A percentile compares a stretch with the other conserved stretches of the same genome.
Conservation (phyloP, 73 alveolate species). For the Uronychia setigera region DNA sequence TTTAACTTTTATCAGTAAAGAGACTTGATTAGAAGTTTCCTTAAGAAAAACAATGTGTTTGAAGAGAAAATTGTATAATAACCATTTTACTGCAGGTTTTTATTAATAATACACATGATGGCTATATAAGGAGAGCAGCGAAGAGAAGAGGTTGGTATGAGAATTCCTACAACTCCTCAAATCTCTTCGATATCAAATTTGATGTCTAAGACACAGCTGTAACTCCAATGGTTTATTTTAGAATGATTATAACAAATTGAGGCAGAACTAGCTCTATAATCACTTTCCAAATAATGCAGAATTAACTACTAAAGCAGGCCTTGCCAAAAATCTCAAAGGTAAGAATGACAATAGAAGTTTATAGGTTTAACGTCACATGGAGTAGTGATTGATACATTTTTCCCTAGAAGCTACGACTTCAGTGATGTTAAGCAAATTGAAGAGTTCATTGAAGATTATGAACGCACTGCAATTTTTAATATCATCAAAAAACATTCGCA, state of each 20-base stretch:
- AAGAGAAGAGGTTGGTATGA: constrained; percentile 77
- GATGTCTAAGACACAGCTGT: constrained; percentile 32
- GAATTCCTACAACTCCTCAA: constrained; percentile 13
- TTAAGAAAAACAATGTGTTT: neutral
- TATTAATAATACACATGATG: constrained; percentile 65
- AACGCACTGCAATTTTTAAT: constrained; percentile 24
- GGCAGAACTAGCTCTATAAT: constrained; percentile 61
- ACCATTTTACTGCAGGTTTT: constrained; percentile 1
- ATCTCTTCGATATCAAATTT: constrained; percentile 9
- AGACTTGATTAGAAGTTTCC: neutral
- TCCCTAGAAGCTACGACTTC: constrained; percentile 67
- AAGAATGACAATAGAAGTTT: constrained; percentile 33
- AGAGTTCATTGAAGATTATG: constrained; percentile 37
- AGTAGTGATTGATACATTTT: constrained; percentile 9
- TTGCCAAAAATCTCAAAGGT: constrained; percentile 61
- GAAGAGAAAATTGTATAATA: constrained; percentile 1
- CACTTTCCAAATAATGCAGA: constrained; percentile 83
- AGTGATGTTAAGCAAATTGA: constrained; percentile 55
- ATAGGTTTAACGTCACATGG: neutral
- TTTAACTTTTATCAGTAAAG: neutral
- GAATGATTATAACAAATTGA: constrained; percentile 1
- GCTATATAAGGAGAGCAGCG: constrained; percentile 63
- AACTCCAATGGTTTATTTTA: neutral
- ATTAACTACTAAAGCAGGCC: constrained; percentile 81
- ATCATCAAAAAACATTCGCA: constrained; percentile 2